Conservation (phyloP, 805 yeast species). For the Monosporozyma yasuniensis region DNA sequence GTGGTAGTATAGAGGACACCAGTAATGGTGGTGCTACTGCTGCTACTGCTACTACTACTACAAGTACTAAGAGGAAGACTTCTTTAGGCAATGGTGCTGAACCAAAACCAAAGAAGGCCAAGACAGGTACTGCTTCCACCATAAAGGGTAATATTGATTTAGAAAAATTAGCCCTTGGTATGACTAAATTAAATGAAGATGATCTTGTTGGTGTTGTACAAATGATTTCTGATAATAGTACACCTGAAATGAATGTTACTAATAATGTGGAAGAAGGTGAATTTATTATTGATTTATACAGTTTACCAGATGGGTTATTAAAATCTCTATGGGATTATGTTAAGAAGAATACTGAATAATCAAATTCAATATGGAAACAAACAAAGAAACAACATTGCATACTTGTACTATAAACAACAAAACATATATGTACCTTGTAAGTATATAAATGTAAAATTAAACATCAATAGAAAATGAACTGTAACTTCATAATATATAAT, state of each 20-base stretch:
- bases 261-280: conserved; percentile 96
- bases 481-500: background rate
- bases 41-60: conserved; percentile 20
- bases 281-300: conserved; percentile 90
- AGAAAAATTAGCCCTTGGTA: conserved; percentile 82
- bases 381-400: background rate
- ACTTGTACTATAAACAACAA: background rate
- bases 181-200: conserved; percentile 83
- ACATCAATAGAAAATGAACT: background rate
- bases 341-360: conserved; percentile 44
- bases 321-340: conserved; percentile 94
- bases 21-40: conserved; percentile 8
- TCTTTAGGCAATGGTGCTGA: conserved; percentile 19
- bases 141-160: conserved; percentile 73
- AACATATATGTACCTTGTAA: background rate
- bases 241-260: conserved; percentile 91
- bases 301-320: conserved; percentile 84
- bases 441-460: background rate
- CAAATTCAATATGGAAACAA: background rate
- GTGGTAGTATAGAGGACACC: conserved; percentile 68
- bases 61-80: conserved; percentile 18
- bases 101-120: conserved; percentile 43
- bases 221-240: conserved; percentile 94
- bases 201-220: conserved; percentile 91
- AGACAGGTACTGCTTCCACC: conserved; percentile 35